Evolutionary conservation across 2,329 filamentous ascomycete genomes (phyloP).

Genomic region (Alternaria rosae): DNA sequence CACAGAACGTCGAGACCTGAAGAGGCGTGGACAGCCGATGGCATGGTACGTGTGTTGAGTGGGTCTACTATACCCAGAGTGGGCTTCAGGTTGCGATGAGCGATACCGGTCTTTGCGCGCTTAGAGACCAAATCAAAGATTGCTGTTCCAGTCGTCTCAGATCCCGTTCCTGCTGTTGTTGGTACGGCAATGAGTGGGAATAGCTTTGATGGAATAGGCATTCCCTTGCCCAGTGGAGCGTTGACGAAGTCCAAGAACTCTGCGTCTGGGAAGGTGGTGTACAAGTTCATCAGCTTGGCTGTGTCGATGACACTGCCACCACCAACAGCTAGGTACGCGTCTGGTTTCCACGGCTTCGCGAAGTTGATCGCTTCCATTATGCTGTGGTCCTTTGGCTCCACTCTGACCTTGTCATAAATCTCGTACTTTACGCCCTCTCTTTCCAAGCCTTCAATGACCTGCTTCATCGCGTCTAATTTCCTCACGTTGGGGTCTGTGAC

Average conservation of each 20-base stretch:
- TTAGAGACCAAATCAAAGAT: constrained; percentile 95
- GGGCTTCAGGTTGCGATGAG: constrained; percentile 93
- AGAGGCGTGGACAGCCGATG: constrained; percentile 86
- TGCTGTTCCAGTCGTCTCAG: constrained; percentile 95
- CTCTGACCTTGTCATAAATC: constrained; percentile 79
- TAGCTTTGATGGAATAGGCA: constrained; percentile 74
- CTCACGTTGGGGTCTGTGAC: constrained; percentile 87
- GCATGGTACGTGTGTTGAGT: constrained; percentile 95
- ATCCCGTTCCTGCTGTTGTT: constrained; percentile 86
- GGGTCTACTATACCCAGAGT: constrained; percentile 87
- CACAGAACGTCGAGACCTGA: constrained; percentile 95
- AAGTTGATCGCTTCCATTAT: constrained; percentile 90
- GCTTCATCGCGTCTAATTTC: constrained; percentile 86
- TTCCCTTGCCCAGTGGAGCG: constrained; percentile 85
- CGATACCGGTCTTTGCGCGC: constrained; percentile 93
- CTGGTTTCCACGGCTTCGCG: constrained; percentile 78
- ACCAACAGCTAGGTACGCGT: constrained; percentile 90
- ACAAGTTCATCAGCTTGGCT: constrained; percentile 98
- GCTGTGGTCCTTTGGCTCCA: constrained; percentile 95
- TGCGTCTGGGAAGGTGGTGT: constrained; percentile 87
- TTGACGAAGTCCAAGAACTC: constrained; percentile 98
- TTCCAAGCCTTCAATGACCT: constrained; percentile 81
- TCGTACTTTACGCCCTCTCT: constrained; percentile 80
- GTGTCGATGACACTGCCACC: constrained; percentile 97
- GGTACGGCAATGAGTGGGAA: constrained; percentile 82